These are phyloP conservation scores for Penicillium glabrum DNA, from an alignment of 2,329 filamentous ascomycete species.

Conservation along the genomic window DNA sequence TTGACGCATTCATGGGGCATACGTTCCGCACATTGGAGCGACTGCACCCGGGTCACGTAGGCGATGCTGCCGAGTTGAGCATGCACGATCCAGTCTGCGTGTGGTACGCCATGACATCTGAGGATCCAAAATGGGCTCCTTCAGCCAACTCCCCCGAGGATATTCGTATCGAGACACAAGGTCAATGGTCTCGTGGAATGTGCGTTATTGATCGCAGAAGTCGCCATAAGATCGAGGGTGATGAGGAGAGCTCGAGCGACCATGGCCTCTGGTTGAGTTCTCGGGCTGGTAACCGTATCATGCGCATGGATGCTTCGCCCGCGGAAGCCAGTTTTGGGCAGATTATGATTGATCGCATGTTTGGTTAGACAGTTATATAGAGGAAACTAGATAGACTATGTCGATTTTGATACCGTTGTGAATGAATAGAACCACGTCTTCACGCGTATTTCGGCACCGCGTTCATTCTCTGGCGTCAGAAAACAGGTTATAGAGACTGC, in stretches of 20 bases:
- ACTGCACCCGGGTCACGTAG: conserved; percentile 56
- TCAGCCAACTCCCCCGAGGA: conserved; percentile 66
- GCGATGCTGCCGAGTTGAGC: conserved; percentile 57
- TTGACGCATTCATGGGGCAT: conserved; percentile 68
- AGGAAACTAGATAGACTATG: not conserved
- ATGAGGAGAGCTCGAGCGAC: conserved; percentile 67
- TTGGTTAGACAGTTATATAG: conserved; percentile 1
- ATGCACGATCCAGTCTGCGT: conserved; percentile 77
- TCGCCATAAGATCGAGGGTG: conserved; percentile 45
- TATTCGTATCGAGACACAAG: conserved; percentile 81
- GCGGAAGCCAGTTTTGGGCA: conserved; percentile 56
- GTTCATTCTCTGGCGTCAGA: not conserved
- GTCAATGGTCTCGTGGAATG: conserved; percentile 94
- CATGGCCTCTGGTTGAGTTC: conserved; percentile 72
- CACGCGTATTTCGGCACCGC: not conserved
- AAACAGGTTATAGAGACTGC: not conserved
- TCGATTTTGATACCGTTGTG: not conserved
- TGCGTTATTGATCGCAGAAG: conserved; percentile 76
- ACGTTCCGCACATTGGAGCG: conserved; percentile 68
- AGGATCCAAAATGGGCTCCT: conserved; percentile 40
- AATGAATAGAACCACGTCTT: not conserved
- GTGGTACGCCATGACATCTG: conserved; percentile 69
- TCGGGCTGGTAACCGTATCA: conserved; percentile 75
- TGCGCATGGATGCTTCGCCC: conserved; percentile 68
- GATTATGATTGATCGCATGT: conserved; percentile 10